Evolutionary conservation across 2,329 filamentous ascomycete species (phyloP), one percentile per base, ranked within the genome.

Genomic region (Ophiostoma novo-ulmi): DNA sequence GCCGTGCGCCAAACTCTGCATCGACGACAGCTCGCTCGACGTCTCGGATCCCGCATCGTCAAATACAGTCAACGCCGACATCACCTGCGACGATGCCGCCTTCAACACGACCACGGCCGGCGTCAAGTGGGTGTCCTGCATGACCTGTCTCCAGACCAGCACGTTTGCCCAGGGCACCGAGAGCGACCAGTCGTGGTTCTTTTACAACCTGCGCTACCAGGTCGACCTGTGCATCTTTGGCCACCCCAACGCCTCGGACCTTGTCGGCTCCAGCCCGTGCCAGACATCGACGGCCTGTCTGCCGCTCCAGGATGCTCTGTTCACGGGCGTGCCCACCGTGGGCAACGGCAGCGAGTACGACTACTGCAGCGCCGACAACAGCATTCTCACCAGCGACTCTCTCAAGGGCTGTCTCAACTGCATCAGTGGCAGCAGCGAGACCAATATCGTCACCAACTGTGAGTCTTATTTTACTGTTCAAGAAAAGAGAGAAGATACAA

Each of bases 121-220:
- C 1, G 78, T 78, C 69, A 85, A 82, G 74, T 84, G 84, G 75
- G 78, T 82, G 74, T 77, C 77, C 17, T 87, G 85, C 75, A 79
- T 87, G 76, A 81, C 77, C 52, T 87, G 85, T 75, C 78, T 87
- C 38, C 82, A 87, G 75, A 81, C 80, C 38, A 87, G 85, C 77
- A 80, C 79, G 11, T 85, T 81, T 72, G 75, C 78, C 2, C 78
- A 82, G 48, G 83, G 81, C 1, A 71, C 71, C 7, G 84, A 87
- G 77, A 86, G 77, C 70, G 85, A 87, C 73, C 83, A 85, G 72
- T 79, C 80, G 67, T 87, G 85, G 85, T 87, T 87, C 72, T 74
- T 87, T 63, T 86, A 87, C 73, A 87, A 87, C 73, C 75, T 86
- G 63, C 80, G 85, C 73, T 87, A 85, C 75, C 79, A 82, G 14